Percentiles rank a stretch among this genome's conserved stretches.
Evolutionary conservation across 2,329 filamentous ascomycete genomes (phyloP).

Genomic region (Aquanectria penicillioides): DNA sequence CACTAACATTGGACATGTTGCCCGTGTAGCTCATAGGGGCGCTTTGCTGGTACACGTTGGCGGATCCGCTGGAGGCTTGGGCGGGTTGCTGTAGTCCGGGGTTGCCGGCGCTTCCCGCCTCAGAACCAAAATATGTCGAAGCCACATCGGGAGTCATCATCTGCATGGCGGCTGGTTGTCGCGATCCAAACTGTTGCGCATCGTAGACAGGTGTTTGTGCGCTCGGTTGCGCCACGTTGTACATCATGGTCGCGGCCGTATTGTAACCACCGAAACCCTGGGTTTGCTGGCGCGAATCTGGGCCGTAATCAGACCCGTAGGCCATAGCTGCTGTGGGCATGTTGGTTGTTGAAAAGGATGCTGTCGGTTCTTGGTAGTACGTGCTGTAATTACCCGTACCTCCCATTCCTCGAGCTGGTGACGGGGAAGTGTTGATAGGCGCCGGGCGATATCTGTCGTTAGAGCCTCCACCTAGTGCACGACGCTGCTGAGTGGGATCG

Average conservation of each 20-base stretch:
- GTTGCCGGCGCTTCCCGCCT: slow-evolving; percentile 60
- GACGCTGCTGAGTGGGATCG: slow-evolving; percentile 59
- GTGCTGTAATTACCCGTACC: slow-evolving; percentile 65
- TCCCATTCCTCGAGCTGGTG: slow-evolving; percentile 62
- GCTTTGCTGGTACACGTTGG: slow-evolving; percentile 74
- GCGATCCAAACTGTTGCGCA: slow-evolving; percentile 77
- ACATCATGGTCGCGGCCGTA: slow-evolving; percentile 74
- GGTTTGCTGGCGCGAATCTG: slow-evolving; percentile 67
- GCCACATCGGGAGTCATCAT: slow-evolving; percentile 64
- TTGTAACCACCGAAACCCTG: slow-evolving; percentile 68
- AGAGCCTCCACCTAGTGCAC: slow-evolving; percentile 43
- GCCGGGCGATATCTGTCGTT: slow-evolving; percentile 60
- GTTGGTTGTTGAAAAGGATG: slow-evolving; percentile 63
- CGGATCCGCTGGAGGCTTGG: slow-evolving; percentile 58
- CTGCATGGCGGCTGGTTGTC: slow-evolving; percentile 81
- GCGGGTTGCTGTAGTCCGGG: slow-evolving; percentile 62
- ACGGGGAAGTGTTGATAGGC: slow-evolving; percentile 60
- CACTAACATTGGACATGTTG: slow-evolving; percentile 58
- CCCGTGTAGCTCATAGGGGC: slow-evolving; percentile 63
- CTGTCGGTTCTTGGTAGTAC: slow-evolving; percentile 66
- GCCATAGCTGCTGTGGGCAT: slow-evolving; percentile 65
- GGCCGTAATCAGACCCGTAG: slow-evolving; percentile 74
- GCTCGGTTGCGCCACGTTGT: slow-evolving; percentile 75
- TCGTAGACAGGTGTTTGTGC: slow-evolving; percentile 77
- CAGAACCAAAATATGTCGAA: slow-evolving; percentile 75